Evolutionary conservation across 148 eudicot species (phyloP), one percentile per base, ranked within the genome.

Genomic region (Cornus suecica): DNA sequence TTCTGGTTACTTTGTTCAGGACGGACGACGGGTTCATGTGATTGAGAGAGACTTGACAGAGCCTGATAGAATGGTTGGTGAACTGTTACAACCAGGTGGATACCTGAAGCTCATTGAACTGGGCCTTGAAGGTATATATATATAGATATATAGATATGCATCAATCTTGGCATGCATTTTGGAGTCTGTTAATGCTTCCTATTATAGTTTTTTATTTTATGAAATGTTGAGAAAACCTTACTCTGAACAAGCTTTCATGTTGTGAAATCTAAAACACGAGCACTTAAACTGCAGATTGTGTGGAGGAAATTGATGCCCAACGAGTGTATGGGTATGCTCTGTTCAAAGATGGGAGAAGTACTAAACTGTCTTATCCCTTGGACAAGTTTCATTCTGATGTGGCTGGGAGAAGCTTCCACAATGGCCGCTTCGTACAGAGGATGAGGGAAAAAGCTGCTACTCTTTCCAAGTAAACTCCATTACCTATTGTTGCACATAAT

Each of bases 101-200:
- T 88, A 88, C 80, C 77, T 88, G 32, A 88, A 84, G 66, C 76
- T 88, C 60, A 32, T 82, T 15, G 91, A 88, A 70, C 72, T 88
- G 74, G 91, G 91, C 10, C 87, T 88, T 23, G 80, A 84, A 77
- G 91, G 91, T 88, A 78, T n/a, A n/a, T n/a, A n/a, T n/a, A n/a
- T n/a, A n/a, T n/a, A n/a, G n/a, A n/a, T n/a, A n/a, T n/a, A n/a
- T n/a, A n/a, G n/a, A n/a, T n/a, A n/a, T 69, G 34, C 30, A 31
- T 63, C 10, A 28, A 60, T 11, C 29, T 48, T 74, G n/a, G 74
- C 58, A 70, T 70, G 26, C 56, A 41, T 58, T 25, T 66, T 1
- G 37, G n/a, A 24, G 31, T 18, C 14, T 68, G 5, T 26, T 32
- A 7, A 29, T 15, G 52, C 71, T 30, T 58, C 20, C 27, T 20